These are phyloP conservation scores for Fusarium albidum DNA, from an alignment of 2,329 filamentous ascomycete species.

Conservation along the genomic window DNA sequence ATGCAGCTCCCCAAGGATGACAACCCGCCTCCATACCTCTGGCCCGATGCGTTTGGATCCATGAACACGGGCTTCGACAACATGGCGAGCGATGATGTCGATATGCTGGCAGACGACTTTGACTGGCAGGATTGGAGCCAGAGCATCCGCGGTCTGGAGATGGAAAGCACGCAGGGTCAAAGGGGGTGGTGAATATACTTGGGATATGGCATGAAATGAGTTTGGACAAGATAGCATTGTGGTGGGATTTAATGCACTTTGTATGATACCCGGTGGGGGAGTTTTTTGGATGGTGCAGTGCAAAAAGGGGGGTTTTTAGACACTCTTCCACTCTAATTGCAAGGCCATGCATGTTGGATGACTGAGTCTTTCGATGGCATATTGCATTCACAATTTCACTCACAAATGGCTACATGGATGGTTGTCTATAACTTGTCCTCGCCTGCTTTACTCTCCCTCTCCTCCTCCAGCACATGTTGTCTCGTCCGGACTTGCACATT, in stretches of 20 bases:
- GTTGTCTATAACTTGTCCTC: constrained; percentile 39
- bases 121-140: constrained; percentile 60
- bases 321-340: constrained; percentile 22
- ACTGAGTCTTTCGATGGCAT: neutral
- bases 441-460: constrained; percentile 45
- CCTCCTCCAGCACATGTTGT: constrained; percentile 58
- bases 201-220: neutral
- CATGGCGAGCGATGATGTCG: constrained; percentile 44
- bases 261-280: constrained; percentile 40
- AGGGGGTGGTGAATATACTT: constrained; percentile 32
- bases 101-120: constrained; percentile 53
- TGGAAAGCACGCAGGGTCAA: constrained; percentile 38
- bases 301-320: constrained; percentile 19
- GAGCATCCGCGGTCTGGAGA: constrained; percentile 50
- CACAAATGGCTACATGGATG: neutral
- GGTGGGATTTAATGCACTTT: constrained; percentile 18
- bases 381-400: neutral
- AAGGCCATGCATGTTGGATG: neutral
- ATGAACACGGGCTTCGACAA: constrained; percentile 42
- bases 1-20: constrained; percentile 44
- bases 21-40: constrained; percentile 52
- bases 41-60: constrained; percentile 47
- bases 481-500: constrained; percentile 61
- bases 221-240: constrained; percentile 4
- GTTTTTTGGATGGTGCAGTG: constrained; percentile 9